A percentile compares a stretch with the other conserved stretches of the same genome.
Evolutionary conservation across 2,329 filamentous ascomycete genomes (phyloP).

Genomic region (Fusarium burgessii): DNA sequence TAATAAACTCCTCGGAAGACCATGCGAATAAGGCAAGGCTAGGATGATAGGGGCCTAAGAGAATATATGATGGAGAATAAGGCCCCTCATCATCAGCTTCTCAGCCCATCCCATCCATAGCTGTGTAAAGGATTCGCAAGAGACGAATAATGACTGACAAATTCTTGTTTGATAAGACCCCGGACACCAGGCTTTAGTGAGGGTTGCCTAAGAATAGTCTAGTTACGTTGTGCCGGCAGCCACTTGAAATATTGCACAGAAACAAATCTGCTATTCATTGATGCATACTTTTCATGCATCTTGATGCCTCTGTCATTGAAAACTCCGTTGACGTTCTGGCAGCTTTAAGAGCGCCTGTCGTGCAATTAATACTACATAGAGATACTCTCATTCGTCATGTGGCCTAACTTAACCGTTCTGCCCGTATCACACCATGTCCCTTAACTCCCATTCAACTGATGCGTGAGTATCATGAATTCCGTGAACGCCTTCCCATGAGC

Average conservation of each 20-base stretch:
- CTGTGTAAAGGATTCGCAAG: background rate
- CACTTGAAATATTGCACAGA: background rate
- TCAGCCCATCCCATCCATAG: background rate
- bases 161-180: background rate
- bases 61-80: background rate
- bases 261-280: background rate
- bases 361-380: constrained; percentile 23
- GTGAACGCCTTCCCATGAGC: constrained; percentile 31
- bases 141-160: background rate
- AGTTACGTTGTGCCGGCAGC: background rate
- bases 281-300: background rate
- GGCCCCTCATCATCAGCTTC: background rate
- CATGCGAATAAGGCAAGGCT: background rate
- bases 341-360: background rate
- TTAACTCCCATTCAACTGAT: constrained; percentile 8
- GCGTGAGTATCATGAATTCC: constrained; percentile 7
- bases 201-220: background rate
- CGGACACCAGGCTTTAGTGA: background rate
- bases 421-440: constrained; percentile 10
- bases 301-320: background rate
- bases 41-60: too few species aligned
- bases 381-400: constrained; percentile 14
- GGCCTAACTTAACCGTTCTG: constrained; percentile 13
- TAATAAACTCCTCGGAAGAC: background rate
- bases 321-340: background rate